Evolutionary conservation across 257 asterid genomes (phyloP), one percentile per base, ranked within the genome.

Genomic region (Penstemon barbatus): DNA sequence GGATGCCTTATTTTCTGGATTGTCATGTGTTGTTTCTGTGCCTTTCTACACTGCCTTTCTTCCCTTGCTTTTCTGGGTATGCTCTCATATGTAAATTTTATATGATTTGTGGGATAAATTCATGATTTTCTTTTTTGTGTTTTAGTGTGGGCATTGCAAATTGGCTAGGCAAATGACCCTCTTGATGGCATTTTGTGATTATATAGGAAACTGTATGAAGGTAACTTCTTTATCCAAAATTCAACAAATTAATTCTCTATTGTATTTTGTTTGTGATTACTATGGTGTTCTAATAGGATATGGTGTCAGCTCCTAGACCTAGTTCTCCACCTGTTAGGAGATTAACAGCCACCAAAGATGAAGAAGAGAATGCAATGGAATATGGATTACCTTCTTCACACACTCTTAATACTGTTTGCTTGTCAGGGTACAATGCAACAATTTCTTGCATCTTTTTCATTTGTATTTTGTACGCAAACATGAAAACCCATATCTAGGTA

Each of bases 1-100:
- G 87, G 99, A 94, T 86, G 86, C 84, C 62, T 77, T 94, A 18
- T 94, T 91, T 76, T 87, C 96, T 74, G 91, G 76, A 51, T 52
- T 94, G 74, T 91, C 97, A 25, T 89, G 87, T 75, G 92, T 85
- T 69, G 97, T 89, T 72, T 94, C 99, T 49, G 99, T 94, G 76
- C 99, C 99, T 64, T 94, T 94, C 73, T 91, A 89, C 77, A 91
- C 97, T 73, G 97, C 89, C 40, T 91, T 94, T 75, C 96, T 94
- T 61, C 99, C 97, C 64, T 77, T 91, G 83, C 90, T 94, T 56
- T 94, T 91, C 88, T 94, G 97, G 97, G 97, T 91, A 87, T 45
- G 76, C 38, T 73, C 44, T 68, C 64, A 25, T 39, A 12, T 63
- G 57, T 3, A 70, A 46, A 4, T 57, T 12, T 68, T 46, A 19